phyloP scores from a whole-genome alignment of 345 rosid species.

The Litchi chinensis region DNA sequence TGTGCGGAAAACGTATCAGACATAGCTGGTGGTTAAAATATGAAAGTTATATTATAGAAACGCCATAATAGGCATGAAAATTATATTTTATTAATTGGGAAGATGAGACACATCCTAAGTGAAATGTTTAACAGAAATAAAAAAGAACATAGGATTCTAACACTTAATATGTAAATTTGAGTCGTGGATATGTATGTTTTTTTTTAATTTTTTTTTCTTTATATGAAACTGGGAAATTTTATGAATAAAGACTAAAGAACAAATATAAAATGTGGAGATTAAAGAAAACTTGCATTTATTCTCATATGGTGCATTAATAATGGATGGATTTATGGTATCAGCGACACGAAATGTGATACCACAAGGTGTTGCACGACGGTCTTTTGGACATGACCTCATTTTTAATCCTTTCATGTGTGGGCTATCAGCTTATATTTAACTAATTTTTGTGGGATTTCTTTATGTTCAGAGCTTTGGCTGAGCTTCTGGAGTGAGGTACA shows the following conservation, averaged over 20 bases:
- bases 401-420: no score
- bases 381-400: neutral
- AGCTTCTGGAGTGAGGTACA: slow-evolving; percentile 99
- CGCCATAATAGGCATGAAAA: no score
- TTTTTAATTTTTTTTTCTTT: no score
- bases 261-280: neutral
- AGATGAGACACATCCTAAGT: no score
- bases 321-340: neutral
- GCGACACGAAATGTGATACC: neutral
- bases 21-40: no score
- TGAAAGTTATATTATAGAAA: no score
- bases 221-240: no score
- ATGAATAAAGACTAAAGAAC: neutral
- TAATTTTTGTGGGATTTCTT: neutral
- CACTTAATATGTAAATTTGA: neutral
- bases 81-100: no score
- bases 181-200: neutral
- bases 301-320: neutral
- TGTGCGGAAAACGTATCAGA: no score
- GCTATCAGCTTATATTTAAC: neutral
- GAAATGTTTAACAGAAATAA: no score
- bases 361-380: neutral
- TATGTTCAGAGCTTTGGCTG: slow-evolving; percentile 72
- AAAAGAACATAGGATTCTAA: no score
- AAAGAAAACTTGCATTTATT: neutral